Conservation (phyloP, 352 stramenopile species). For the Phytopythium aichiense region DNA sequence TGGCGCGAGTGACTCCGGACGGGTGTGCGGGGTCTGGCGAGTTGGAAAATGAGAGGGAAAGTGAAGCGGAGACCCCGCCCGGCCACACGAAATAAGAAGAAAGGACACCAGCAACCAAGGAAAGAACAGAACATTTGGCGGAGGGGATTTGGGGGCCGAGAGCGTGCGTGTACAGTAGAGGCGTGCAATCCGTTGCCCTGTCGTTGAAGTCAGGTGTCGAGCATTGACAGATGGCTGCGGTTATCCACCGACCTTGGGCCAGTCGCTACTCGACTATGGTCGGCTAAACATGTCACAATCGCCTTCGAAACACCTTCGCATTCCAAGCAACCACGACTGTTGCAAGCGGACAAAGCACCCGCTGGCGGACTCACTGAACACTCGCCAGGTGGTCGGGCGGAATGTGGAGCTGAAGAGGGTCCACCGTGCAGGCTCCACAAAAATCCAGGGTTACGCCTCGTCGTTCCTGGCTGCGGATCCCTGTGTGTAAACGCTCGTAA, state of each 20-base stretch:
- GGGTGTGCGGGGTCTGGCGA: constrained; percentile 10
- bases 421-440: constrained; percentile 1
- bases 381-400: background rate
- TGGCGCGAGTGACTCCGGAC: constrained; percentile 10
- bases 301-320: background rate
- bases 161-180: background rate
- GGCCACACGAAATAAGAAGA: background rate
- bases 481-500: background rate
- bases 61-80: background rate
- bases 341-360: background rate
- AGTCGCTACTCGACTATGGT: background rate
- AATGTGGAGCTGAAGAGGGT: background rate
- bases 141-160: background rate
- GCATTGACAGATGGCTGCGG: background rate
- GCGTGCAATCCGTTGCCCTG: background rate
- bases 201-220: background rate
- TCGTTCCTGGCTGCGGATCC: background rate
- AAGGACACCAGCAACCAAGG: background rate
- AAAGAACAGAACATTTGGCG: background rate
- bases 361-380: background rate
- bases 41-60: constrained; percentile 28
- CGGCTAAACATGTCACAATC: background rate
- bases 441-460: background rate
- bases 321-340: background rate
- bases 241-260: background rate